A percentile compares a stretch with the other conserved stretches of the same genome.
Conservation (phyloP, 2,329 filamentous ascomycete genomes). For the Coniochaeta ligniaria region DNA sequence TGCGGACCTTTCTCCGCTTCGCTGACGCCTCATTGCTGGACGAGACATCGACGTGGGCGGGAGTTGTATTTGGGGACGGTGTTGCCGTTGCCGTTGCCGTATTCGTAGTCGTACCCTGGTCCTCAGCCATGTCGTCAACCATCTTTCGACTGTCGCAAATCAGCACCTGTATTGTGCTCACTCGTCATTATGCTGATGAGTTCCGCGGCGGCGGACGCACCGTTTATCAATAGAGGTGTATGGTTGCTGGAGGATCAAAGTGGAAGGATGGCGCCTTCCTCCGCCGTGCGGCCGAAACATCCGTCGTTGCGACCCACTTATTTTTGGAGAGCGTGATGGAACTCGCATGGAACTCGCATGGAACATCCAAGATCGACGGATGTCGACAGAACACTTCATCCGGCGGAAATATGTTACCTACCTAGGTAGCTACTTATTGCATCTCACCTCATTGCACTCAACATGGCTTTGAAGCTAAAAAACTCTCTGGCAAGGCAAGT, state of each 20-base stretch:
- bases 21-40: neutral
- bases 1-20: slow-evolving; percentile 28
- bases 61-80: neutral
- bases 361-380: too few species aligned
- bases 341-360: too few species aligned
- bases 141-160: neutral
- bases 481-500: neutral
- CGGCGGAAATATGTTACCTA: neutral
- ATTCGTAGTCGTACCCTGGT: neutral
- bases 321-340: too few species aligned
- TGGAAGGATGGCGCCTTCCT: neutral
- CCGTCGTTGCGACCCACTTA: too few species aligned
- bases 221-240: too few species aligned
- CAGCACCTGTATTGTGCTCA: neutral
- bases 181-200: neutral
- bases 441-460: too few species aligned
- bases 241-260: neutral
- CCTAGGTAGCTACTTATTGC: too few species aligned
- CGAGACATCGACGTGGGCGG: neutral
- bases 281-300: too few species aligned
- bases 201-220: too few species aligned
- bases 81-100: neutral
- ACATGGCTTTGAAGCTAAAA: too few species aligned
- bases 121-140: neutral
- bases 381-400: too few species aligned